Conservation (phyloP, 345 rosid genomes). For the Eucalyptus sp. region DNA sequence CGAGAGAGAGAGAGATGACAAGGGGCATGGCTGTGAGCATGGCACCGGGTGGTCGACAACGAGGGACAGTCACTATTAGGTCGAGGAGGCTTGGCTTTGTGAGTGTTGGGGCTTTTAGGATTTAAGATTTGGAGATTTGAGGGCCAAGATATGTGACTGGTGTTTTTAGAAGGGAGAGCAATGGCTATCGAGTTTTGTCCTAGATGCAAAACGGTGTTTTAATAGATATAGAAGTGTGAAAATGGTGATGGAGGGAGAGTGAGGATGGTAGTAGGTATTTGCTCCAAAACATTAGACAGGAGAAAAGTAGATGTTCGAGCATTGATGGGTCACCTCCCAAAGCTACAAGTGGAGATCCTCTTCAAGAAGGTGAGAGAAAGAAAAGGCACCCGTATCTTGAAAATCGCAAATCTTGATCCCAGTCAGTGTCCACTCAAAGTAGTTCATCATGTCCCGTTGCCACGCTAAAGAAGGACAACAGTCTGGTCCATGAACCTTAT, state of each 20-base stretch:
- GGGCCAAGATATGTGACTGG: neutral
- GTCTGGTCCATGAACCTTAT: neutral
- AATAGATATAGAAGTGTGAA: neutral
- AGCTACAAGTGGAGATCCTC: neutral
- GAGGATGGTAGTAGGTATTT: neutral
- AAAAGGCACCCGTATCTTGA: neutral
- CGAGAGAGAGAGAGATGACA: neutral
- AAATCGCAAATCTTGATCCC: neutral
- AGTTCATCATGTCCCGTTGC: neutral
- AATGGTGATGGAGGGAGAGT: neutral
- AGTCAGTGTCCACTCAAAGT: neutral
- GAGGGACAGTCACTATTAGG: neutral
- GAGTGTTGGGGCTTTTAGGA: neutral
- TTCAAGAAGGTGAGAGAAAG: neutral
- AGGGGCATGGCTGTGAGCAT: neutral
- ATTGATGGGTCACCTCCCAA: neutral
- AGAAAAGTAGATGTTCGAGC: neutral
- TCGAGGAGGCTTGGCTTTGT: neutral
- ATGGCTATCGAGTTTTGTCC: neutral
- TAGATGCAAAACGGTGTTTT: neutral
- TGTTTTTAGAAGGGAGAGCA: neutral
- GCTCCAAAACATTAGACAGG: neutral
- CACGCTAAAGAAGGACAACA: neutral
- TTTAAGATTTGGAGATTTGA: neutral
- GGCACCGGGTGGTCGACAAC: neutral